A percentile compares a stretch with the other conserved stretches of the same genome.
Conservation (phyloP, 208 protist genomes). For the Trypanosoma boissoni region DNA sequence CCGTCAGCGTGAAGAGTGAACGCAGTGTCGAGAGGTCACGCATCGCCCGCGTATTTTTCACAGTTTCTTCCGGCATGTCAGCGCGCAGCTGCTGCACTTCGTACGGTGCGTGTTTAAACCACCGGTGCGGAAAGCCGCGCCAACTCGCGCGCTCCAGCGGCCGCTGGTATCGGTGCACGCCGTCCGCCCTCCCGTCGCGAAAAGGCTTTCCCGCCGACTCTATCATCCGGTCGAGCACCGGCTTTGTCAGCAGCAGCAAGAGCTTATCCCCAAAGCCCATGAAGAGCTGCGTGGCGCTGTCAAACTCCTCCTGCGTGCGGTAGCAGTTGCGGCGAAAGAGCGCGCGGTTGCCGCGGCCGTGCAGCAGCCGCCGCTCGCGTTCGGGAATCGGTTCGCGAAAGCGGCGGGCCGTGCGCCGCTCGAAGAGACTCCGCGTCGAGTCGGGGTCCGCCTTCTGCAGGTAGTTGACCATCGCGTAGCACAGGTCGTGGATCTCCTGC, state of each 20-base stretch:
- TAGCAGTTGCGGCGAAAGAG: conserved; percentile 59
- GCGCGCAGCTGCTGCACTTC: conserved; percentile 88
- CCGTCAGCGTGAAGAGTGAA: conserved; percentile 80
- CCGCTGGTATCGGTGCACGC: conserved; percentile 48
- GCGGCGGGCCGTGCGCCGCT: conserved; percentile 52
- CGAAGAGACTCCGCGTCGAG: conserved; percentile 51
- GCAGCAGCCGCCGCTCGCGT: conserved; percentile 60
- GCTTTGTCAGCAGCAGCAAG: conserved; percentile 66
- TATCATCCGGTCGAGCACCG: conserved; percentile 73
- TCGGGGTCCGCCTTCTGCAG: conserved; percentile 68
- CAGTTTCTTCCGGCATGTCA: conserved; percentile 67
- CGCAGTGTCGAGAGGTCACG: conserved; percentile 76
- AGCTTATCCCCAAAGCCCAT: conserved; percentile 80
- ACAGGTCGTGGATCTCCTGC: conserved; percentile 89
- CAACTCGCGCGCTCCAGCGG: conserved; percentile 61
- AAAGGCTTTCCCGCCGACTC: conserved; percentile 65
- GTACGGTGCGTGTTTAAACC: conserved; percentile 89
- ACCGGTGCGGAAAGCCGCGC: conserved; percentile 76
- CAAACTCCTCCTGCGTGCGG: conserved; percentile 46
- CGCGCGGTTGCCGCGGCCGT: conserved; percentile 51
- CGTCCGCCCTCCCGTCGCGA: conserved; percentile 62
- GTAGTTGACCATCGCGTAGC: conserved; percentile 77
- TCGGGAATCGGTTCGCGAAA: conserved; percentile 83
- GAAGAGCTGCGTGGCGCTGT: conserved; percentile 63
- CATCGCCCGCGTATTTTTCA: conserved; percentile 77